Base-by-base conservation (phyloP, 768 basidiomycete species). In the Tephrocybe sp. region DNA sequence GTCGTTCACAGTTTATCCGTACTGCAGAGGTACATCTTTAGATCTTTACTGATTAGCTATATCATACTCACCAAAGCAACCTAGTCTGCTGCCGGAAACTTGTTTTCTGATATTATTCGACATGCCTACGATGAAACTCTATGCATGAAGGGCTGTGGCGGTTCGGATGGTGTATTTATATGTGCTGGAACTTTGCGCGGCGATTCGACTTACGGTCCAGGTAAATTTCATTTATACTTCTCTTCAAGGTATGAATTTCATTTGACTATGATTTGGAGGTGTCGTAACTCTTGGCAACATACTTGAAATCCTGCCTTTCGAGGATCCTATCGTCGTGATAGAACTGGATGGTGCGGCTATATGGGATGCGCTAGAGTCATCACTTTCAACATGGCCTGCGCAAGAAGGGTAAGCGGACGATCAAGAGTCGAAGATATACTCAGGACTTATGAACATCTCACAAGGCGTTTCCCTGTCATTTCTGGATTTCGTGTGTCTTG, bases 381-480 rank as follows among this genome's bases (percentile, higher is more conserved):
- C 83, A 5, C 70, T 97, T 5, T 73, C 72, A 51, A 89, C 80
- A 46, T 95, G 88, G 81, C 93, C 93, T 6, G 86, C 91, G 15
- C 92, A 93, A 68, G 93, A 95, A 77, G 93, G 93, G 92, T 84
- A 54, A 66, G 74, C 52, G 2, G 26, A 34, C 42, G n/a, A 8
- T 2, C 18, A 25, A 24, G 17, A 21, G 34, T 20, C 4, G 45
- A 26, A 20, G 32, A 20, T 43, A 28, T 14, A 33, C 20, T 39
- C 7, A 39, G 4, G 4, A 4, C 36, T 40, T 7, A 49, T 20
- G 24, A 41, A 30, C 12, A 25, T 39, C 43, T 41, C 17, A 11
- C 45, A 94, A n/a, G 93, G 18, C 90, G 93, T 11, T 97, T 97
- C 69, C 93, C 93, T 0, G 77, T 93, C 11, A 75, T 96, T 32